Base-by-base conservation (phyloP, 2,329 filamentous ascomycete species). In the Colletotrichum magnum region DNA sequence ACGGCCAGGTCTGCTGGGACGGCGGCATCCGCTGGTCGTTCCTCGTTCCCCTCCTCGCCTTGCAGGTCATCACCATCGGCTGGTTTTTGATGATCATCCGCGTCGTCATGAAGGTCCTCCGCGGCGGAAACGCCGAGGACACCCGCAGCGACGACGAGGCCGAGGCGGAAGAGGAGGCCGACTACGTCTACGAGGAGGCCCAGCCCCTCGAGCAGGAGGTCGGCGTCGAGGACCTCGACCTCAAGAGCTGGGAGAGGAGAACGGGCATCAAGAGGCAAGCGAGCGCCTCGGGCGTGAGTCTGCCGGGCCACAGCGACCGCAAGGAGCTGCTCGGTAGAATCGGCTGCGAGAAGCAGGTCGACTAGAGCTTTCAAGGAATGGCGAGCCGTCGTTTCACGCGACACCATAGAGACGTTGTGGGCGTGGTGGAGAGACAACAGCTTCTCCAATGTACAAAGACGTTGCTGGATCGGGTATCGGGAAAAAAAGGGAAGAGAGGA, bases 1-100 rank as follows among this genome's bases (percentile, higher is more conserved):
- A 90, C 28, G 94, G 94, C 18, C 84, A 89, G 1, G 88, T 98
- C 54, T 97, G 94, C 85, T 97, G 91, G 86, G 93, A 93, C 74
- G 80, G 89, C 24, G 87, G 85, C 12, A 89, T 98, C 75, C 91
- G 92, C 75, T 93, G 89, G 87, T 85, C 86, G 13, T 98, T 98
- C 83, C 84, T 98, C 16, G 85, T 87, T 10, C 87, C 94, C 47
- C 89, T 99, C 3, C 84, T 97, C 13, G 87, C 91, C 45, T 86
- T 99, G 24, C 94, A 98, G 80, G 84, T 86, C 24, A 87, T 99
- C 61, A 94, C 93, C 39, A 83, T 97, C 43, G 86, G 93, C 71
- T 98, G 96, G 96, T 97, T 98, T 77, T 87, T 85, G 71, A 93
- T 97, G 90, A 97, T 98, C 73, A 81, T 95, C 47, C 89, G 90